Evolutionary conservation across 1,284 basidiomycete genomes (phyloP).

Genomic region (Malassezia caprae): DNA sequence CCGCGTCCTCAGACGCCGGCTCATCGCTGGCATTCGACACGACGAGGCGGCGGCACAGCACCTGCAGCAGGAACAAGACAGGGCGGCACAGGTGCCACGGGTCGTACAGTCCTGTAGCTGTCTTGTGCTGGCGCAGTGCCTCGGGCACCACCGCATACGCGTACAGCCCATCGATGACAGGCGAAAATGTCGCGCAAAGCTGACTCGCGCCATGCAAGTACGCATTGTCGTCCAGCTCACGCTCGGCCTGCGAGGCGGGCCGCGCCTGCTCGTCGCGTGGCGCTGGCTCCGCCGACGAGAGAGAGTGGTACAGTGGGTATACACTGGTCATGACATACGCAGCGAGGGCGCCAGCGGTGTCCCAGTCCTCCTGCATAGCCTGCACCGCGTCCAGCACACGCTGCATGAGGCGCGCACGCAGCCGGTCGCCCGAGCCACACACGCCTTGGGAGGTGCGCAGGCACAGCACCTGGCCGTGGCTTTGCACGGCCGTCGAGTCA

Average conservation of each 20-base stretch:
- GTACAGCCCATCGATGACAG: constrained; percentile 8
- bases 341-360: constrained; percentile 19
- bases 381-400: constrained; percentile 23
- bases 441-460: constrained; percentile 2
- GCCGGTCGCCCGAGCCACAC: constrained; percentile 20
- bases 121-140: not conserved
- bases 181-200: constrained; percentile 1
- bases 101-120: constrained; percentile 2
- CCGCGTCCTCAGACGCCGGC: not conserved
- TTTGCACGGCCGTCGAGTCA: constrained; percentile 17
- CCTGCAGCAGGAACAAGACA: constrained; percentile 9
- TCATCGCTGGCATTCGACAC: not conserved
- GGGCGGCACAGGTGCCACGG: constrained; percentile 12
- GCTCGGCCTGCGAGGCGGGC: constrained; percentile 18
- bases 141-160: constrained; percentile 1
- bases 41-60: constrained; percentile 7
- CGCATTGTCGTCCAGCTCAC: constrained; percentile 21
- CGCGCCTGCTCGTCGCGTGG: not conserved
- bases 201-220: constrained; percentile 19
- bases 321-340: constrained; percentile 1
- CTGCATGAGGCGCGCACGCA: constrained; percentile 24
- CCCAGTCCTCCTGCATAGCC: constrained; percentile 19
- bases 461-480: not conserved
- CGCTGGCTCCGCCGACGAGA: not conserved
- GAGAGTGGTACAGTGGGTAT: constrained; percentile 9